Evolutionary conservation across 192 early-diverging fungal genomes (phyloP).

Genomic region (Jimgerdemannia flammicorona): DNA sequence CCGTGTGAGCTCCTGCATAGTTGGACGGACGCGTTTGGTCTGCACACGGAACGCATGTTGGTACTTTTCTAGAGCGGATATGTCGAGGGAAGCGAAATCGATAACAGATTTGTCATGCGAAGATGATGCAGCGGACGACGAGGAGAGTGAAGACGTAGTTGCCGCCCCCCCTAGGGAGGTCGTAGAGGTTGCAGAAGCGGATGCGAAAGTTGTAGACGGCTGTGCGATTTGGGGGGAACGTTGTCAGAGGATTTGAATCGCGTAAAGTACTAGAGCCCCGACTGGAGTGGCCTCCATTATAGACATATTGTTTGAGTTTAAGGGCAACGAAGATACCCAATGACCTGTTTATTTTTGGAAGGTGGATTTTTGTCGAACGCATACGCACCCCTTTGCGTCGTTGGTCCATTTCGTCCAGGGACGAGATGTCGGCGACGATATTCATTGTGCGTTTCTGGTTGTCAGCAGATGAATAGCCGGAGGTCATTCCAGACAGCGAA

Average conservation of each 20-base stretch:
- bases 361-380: background rate
- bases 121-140: background rate
- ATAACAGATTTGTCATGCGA: background rate
- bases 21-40: background rate
- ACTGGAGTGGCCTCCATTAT: too few species aligned
- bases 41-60: background rate
- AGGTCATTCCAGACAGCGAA: background rate
- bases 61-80: background rate
- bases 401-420: background rate
- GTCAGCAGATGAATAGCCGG: background rate
- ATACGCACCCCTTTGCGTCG: background rate
- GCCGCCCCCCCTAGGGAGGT: background rate
- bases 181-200: background rate
- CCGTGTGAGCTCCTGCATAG: background rate
- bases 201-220: background rate
- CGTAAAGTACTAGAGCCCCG: too few species aligned
- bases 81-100: background rate
- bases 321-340: too few species aligned
- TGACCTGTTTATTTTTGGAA: too few species aligned
- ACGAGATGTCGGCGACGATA: background rate
- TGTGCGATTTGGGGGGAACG: background rate
- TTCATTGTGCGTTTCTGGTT: background rate
- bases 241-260: too few species aligned
- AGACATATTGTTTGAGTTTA: too few species aligned
- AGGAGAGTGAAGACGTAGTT: background rate